Base-by-base conservation (phyloP, 371 early-diverging fungal species). In the Chytridiales sp. region DNA sequence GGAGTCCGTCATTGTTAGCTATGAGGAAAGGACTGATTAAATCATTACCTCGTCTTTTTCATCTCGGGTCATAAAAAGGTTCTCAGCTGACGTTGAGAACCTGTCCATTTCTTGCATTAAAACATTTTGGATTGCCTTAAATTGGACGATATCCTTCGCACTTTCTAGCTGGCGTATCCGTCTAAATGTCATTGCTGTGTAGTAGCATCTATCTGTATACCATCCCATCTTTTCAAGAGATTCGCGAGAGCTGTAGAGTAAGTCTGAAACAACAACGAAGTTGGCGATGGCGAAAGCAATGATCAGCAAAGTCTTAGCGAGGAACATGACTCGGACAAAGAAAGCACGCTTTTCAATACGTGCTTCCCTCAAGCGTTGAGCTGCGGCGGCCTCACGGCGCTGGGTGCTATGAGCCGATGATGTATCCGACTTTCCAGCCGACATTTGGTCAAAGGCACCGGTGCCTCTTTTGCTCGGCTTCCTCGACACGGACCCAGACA, bases 21-120 rank as follows among this genome's bases (percentile, higher is more conserved):
- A 48, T 11, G 24, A 29, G 13, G 49, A 48, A 21, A 27, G 30
- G 9, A 48, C 49, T 27, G 49, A 5, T 29, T 30, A 15, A 19
- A 48, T 19, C 4, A 48, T 4, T 11, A 48, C 24, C 5, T 48
- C 49, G 22, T 48, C 49, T 48, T 48, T 48, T 36, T 61, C 11
- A 27, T 61, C 61, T 29, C 56, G 44, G 29, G 31, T 52, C 21
- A 41, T 2, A 47, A 44, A 61, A 11, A 53, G 17, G 17, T 24
- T 41, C 15, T 53, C 24, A 5, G 19, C 24, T 8, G 32, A 30
- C 1, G 11, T 31, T 5, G 61, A 53, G 1, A 61, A 41, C 27
- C 53, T 61, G 40, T 38, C 1, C 52, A 53, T 61, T 38, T 61
- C 61, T 9, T 52, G 17, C 11, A 19, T 19, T 9, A 61, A n/a